Conservation (phyloP, 176 grass and related monocot genomes). For the Oryza meyeriana region DNA sequence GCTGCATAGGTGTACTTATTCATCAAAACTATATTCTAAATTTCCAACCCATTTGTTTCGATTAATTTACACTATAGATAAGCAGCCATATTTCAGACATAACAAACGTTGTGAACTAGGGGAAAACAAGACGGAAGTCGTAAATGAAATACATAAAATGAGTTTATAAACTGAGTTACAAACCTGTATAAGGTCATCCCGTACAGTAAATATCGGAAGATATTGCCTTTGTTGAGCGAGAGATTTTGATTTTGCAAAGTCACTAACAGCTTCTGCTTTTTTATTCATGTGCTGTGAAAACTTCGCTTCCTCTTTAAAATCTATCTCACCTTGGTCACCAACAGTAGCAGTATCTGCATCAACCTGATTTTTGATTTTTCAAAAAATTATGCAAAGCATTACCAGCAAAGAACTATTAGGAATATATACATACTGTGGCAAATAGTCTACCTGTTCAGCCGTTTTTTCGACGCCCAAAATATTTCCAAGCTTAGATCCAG, state of each 20-base stretch:
- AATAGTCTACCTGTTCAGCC: constrained; percentile 68
- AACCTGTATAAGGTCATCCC: constrained; percentile 94
- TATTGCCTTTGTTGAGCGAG: constrained; percentile 96
- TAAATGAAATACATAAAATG: not conserved
- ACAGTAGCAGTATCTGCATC: constrained; percentile 96
- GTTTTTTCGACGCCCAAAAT: constrained; percentile 98
- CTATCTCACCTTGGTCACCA: constrained; percentile 90
- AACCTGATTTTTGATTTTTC: constrained; percentile 60
- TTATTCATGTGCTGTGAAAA: constrained; percentile 91
- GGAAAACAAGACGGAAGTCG: not conserved
- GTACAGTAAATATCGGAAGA: constrained; percentile 95
- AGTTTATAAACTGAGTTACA: constrained; percentile 19
- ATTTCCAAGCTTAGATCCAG: constrained; percentile 96
- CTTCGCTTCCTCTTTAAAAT: constrained; percentile 96
- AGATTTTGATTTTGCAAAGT: constrained; percentile 95
- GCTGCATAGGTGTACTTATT: not conserved
- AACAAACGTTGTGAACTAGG: not conserved
- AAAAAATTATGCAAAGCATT: not conserved
- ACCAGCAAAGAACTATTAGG: not conserved
- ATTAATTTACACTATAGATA: not conserved
- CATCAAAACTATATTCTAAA: constrained; percentile 6
- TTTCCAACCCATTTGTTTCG: not conserved
- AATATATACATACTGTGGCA: not conserved
- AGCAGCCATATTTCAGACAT: constrained; percentile 17
- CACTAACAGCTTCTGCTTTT: constrained; percentile 94